Base-by-base conservation (phyloP, 192 early-diverging fungal species). In the Gaertneriomyces sp. region DNA sequence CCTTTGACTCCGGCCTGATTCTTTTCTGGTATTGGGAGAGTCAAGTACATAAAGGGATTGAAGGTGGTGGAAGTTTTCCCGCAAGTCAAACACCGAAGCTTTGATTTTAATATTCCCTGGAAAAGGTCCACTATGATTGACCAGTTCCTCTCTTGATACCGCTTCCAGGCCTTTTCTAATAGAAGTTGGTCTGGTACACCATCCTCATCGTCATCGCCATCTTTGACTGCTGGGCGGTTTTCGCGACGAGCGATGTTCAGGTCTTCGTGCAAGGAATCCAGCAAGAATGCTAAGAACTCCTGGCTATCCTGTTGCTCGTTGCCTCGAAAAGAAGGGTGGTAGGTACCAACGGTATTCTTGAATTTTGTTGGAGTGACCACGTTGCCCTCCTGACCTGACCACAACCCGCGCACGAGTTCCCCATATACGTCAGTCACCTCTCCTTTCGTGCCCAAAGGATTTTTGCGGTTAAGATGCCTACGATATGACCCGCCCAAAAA, bases 231-330 rank as follows among this genome's bases (percentile, higher is more conserved):
- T 53, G 75, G 65, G 66, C 74, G 17, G 14, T 5, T 56, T 40
- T 16, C 45, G 5, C 44, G 47, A 4, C 79, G 63, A n/a, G 84
- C 79, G 17, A 84, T 63, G 65, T 99, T 99, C 41, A 96, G 68
- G 63, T 94, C 88, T 74, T 98, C 96, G 68, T 99, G 95, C 14
- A 99, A 68, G 0, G 87, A 79, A 79, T 98, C 93, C 25, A 98
- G 71, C 56, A 99, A 71, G 69, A 91, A 98, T 4, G 85, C 79
- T 9, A 96, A 78, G 76, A 99, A 98, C 76, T 98, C 95, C 68
- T 99, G 96, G 0, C 90, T 90, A 76, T 99, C 96, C 39, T 99
- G 93, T 71, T 99, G 96, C 54, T 97, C 93, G 51, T 82, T 88
- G 6, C 91, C 91, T 42, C 79, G 80, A 72, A 95, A 99, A 66